Percentiles rank a stretch among this genome's conserved stretches.
Conservation (phyloP, 2,329 filamentous ascomycete species). For the Hymenoscyphus repandus region DNA sequence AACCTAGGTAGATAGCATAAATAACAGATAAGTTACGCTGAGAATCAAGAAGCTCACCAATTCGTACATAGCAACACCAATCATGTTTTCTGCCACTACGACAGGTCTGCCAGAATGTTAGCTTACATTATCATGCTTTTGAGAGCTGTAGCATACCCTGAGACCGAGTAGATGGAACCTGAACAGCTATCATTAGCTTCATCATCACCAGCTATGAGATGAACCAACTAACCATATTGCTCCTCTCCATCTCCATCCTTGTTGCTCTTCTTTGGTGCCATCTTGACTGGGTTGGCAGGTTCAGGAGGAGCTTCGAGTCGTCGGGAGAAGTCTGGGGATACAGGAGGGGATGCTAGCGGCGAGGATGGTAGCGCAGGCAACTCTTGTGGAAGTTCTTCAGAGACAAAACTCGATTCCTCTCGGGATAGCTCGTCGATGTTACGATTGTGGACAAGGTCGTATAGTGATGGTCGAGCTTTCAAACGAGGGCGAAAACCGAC, state of each 20-base stretch:
- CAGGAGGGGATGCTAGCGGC: slow-evolving; percentile 19
- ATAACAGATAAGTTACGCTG: slow-evolving; percentile 39
- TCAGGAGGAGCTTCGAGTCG: slow-evolving; percentile 4
- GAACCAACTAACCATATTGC: slow-evolving; percentile 45
- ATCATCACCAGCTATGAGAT: slow-evolving; percentile 7
- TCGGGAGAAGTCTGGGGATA: slow-evolving; percentile 25
- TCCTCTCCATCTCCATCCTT: slow-evolving; percentile 43
- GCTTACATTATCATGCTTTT: slow-evolving; percentile 7
- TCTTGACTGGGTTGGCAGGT: slow-evolving; percentile 28
- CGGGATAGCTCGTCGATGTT: slow-evolving; percentile 40
- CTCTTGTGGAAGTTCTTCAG: slow-evolving; percentile 39
- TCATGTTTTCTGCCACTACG: slow-evolving; percentile 96
- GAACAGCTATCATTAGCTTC: slow-evolving; percentile 21
- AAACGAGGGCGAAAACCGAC: slow-evolving; percentile 44
- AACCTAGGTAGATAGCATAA: slow-evolving; percentile 49
- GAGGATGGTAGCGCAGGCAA: slow-evolving; percentile 38
- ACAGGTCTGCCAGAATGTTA: slow-evolving; percentile 60
- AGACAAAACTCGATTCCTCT: slow-evolving; percentile 19
- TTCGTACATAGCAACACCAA: slow-evolving; percentile 99
- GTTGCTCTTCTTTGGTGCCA: slow-evolving; percentile 35
- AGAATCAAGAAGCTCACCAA: slow-evolving; percentile 44
- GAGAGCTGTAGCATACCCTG: slow-evolving; percentile 41
- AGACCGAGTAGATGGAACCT: slow-evolving; percentile 67
- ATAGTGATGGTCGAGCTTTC: slow-evolving; percentile 54
- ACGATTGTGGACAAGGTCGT: slow-evolving; percentile 52